These are phyloP conservation scores for Phycomyces blakesleeanus DNA, from an alignment of 192 early-diverging fungal species.

Conservation along the genomic window DNA sequence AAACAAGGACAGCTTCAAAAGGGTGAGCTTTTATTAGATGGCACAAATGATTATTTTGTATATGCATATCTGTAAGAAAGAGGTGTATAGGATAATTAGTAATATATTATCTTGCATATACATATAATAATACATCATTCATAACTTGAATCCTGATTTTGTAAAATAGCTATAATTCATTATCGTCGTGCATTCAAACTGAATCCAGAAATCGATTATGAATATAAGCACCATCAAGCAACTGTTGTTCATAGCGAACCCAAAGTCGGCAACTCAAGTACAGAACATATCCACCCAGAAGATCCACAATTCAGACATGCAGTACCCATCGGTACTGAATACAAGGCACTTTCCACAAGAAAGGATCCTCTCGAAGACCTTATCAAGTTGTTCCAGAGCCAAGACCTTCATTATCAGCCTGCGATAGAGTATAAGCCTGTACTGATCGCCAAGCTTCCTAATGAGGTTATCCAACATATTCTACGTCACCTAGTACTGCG, in stretches of 20 bases:
- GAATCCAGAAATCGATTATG: conserved; percentile 27
- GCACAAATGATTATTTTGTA: too few relatives aligned
- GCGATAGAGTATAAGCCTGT: conserved; percentile 27
- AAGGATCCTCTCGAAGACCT: conserved; percentile 12
- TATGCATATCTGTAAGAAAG: too few relatives aligned
- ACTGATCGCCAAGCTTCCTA: conserved; percentile 35
- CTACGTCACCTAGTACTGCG: conserved; percentile 17
- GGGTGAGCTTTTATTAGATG: too few relatives aligned
- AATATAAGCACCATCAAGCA: conserved; percentile 25
- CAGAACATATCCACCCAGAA: background rate
- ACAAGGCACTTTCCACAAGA: background rate
- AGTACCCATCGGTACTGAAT: conserved; percentile 10
- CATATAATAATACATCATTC: background rate
- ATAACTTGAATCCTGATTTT: background rate
- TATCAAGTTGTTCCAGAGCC: conserved; percentile 9
- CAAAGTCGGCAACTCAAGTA: background rate
- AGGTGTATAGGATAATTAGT: too few relatives aligned
- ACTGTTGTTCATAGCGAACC: conserved; percentile 5
- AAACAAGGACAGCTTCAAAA: conserved; percentile 34
- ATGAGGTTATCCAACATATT: conserved; percentile 32
- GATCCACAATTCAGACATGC: conserved; percentile 2
- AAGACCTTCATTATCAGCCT: conserved; percentile 20
- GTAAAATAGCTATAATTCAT: conserved; percentile 23
- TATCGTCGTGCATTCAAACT: conserved; percentile 37
- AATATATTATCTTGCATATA: background rate